Conservation (phyloP, 2,329 filamentous ascomycete genomes). For the Colletotrichum godetiae region DNA sequence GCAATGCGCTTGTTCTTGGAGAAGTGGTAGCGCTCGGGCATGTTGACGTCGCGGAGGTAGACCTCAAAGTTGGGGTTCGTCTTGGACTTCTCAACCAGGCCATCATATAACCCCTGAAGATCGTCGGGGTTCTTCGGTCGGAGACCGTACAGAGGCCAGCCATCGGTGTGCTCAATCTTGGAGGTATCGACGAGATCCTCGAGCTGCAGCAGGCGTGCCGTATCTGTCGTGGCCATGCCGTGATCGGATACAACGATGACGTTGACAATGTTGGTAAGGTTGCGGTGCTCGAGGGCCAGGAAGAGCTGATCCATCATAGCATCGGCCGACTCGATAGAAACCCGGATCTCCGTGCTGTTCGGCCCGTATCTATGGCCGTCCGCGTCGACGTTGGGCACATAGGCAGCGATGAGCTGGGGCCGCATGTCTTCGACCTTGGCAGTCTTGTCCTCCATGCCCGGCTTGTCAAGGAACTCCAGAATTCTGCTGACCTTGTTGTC, state of each 20-base stretch:
- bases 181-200: slow-evolving; percentile 86
- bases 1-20: slow-evolving; percentile 89
- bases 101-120: slow-evolving; percentile 74
- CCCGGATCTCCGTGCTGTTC: slow-evolving; percentile 90
- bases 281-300: slow-evolving; percentile 79
- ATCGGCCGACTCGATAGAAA: slow-evolving; percentile 84
- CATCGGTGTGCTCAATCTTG: slow-evolving; percentile 86
- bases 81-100: slow-evolving; percentile 65
- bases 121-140: slow-evolving; percentile 79
- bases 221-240: slow-evolving; percentile 95
- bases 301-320: slow-evolving; percentile 84
- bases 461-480: slow-evolving; percentile 85
- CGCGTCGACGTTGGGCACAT: slow-evolving; percentile 91
- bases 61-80: slow-evolving; percentile 81
- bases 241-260: slow-evolving; percentile 97
- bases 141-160: slow-evolving; percentile 93
- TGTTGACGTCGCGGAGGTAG: slow-evolving; percentile 85
- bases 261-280: slow-evolving; percentile 91
- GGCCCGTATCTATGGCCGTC: slow-evolving; percentile 91
- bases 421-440: slow-evolving; percentile 66
- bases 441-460: slow-evolving; percentile 72
- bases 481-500: slow-evolving; percentile 82
- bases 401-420: slow-evolving; percentile 92
- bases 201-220: slow-evolving; percentile 83
- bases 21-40: slow-evolving; percentile 96